These are phyloP conservation scores for Aureobasidium sp. DNA, from an alignment of 2,329 filamentous ascomycete species.

Conservation along the genomic window DNA sequence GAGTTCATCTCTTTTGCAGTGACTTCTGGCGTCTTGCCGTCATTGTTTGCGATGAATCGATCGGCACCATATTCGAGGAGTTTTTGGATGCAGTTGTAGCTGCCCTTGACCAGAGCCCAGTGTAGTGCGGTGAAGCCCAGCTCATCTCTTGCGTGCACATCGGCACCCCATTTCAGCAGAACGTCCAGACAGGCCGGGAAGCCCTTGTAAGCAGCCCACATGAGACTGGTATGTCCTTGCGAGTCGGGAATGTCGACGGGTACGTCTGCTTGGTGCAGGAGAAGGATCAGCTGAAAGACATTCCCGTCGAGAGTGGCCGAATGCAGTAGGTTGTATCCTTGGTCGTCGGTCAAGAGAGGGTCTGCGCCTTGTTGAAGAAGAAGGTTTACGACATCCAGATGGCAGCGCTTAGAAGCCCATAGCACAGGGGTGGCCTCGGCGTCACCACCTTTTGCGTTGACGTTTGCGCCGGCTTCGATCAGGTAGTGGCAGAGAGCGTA, in stretches of 20 bases:
- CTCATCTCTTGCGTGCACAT: slow-evolving; percentile 82
- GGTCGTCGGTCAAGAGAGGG: slow-evolving; percentile 81
- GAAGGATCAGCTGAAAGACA: slow-evolving; percentile 75
- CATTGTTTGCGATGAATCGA: slow-evolving; percentile 78
- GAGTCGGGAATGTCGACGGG: slow-evolving; percentile 84
- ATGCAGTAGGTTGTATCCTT: slow-evolving; percentile 97
- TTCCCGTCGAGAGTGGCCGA: slow-evolving; percentile 97
- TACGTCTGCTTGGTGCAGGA: slow-evolving; percentile 83
- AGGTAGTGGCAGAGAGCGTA: slow-evolving; percentile 96
- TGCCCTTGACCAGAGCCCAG: slow-evolving; percentile 94
- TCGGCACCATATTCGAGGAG: slow-evolving; percentile 93
- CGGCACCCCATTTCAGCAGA: slow-evolving; percentile 89
- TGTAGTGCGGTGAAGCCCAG: slow-evolving; percentile 91
- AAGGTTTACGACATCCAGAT: slow-evolving; percentile 93
- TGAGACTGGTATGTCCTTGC: slow-evolving; percentile 86
- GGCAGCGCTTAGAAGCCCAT: slow-evolving; percentile 93
- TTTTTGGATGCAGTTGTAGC: slow-evolving; percentile 80
- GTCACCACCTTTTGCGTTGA: slow-evolving; percentile 93
- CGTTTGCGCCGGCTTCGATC: slow-evolving; percentile 74
- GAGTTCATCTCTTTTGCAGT: slow-evolving; percentile 91
- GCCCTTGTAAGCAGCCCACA: slow-evolving; percentile 99
- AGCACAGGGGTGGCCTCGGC: slow-evolving; percentile 88
- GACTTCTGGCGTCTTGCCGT: slow-evolving; percentile 80
- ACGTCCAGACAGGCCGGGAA: slow-evolving; percentile 87
- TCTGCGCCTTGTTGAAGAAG: slow-evolving; percentile 88